phyloP scores from a whole-genome alignment of 2,329 filamentous ascomycete genomes.

The Aspergillus neoniger region DNA sequence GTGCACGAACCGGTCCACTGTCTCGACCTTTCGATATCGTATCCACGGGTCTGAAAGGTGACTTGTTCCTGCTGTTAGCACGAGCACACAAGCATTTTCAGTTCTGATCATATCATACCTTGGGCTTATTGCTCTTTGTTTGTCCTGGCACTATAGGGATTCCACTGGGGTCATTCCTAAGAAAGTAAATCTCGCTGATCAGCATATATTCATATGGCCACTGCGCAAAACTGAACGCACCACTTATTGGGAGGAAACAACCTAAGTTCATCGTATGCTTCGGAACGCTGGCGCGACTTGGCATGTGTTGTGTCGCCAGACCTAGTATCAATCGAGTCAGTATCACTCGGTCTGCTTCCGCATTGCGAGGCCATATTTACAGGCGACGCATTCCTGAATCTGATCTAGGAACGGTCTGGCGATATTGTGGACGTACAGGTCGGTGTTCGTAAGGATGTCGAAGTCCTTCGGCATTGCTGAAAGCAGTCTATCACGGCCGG shows the following conservation, averaged over 20 bases:
- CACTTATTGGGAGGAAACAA: slow-evolving; percentile 21
- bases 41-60: slow-evolving; percentile 27
- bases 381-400: slow-evolving; percentile 26
- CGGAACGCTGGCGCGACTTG: slow-evolving; percentile 12
- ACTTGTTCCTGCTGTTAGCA: slow-evolving; percentile 5
- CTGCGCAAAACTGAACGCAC: slow-evolving; percentile 16
- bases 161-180: slow-evolving; percentile 20
- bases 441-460: slow-evolving; percentile 11
- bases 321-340: slow-evolving; percentile 22
- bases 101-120: neutral
- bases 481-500: slow-evolving; percentile 6
- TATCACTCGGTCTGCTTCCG: neutral
- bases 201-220: neutral
- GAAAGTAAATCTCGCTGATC: neutral
- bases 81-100: neutral
- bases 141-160: slow-evolving; percentile 34
- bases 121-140: slow-evolving; percentile 24
- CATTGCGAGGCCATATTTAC: slow-evolving; percentile 22
- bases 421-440: slow-evolving; percentile 24
- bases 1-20: slow-evolving; percentile 37
- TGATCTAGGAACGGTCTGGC: slow-evolving; percentile 20
- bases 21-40: slow-evolving; percentile 30
- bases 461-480: slow-evolving; percentile 24
- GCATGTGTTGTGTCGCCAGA: slow-evolving; percentile 16
- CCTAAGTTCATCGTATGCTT: slow-evolving; percentile 25